Evolutionary conservation across 2,329 filamentous ascomycete genomes (phyloP).

Genomic region (Arthrobotrys sinensis): DNA sequence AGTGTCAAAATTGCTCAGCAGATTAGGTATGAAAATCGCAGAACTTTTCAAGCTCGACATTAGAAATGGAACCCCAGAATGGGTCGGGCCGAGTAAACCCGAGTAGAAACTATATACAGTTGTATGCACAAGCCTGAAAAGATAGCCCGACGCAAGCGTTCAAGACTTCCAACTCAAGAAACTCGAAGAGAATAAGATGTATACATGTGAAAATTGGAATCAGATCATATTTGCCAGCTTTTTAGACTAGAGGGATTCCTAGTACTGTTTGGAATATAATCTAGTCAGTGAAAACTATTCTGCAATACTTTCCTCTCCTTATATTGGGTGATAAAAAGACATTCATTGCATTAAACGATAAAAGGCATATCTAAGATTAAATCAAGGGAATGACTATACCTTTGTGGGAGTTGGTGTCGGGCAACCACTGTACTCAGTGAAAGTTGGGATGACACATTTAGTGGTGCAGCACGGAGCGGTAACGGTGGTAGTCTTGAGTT

Average conservation of each 20-base stretch:
- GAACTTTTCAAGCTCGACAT: background rate
- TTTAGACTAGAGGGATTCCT: background rate
- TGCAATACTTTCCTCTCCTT: background rate
- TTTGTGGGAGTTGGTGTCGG: conserved; percentile 30
- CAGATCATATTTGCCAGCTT: conserved; percentile 14
- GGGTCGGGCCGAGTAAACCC: background rate
- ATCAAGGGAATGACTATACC: conserved; percentile 26
- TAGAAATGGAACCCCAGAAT: background rate
- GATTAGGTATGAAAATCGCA: background rate
- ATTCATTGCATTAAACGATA: background rate
- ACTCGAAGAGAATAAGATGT: conserved; percentile 1
- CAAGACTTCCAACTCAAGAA: background rate
- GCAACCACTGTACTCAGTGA: conserved; percentile 47
- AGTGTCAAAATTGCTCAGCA: too few relatives aligned
- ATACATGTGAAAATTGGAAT: conserved; percentile 2
- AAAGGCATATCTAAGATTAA: background rate
- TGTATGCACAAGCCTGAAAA: conserved; percentile 3
- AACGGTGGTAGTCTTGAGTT: conserved; percentile 27
- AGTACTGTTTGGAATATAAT: conserved; percentile 1
- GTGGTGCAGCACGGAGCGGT: conserved; percentile 50
- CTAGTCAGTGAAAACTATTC: conserved; percentile 9
- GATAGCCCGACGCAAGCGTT: background rate
- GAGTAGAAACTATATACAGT: conserved; percentile 7
- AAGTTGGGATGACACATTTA: conserved; percentile 45
- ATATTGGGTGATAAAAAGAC: background rate